Evolutionary conservation across 106 monocot species (phyloP), one percentile per base, ranked within the genome.

Genomic region (Posidonia australis): DNA sequence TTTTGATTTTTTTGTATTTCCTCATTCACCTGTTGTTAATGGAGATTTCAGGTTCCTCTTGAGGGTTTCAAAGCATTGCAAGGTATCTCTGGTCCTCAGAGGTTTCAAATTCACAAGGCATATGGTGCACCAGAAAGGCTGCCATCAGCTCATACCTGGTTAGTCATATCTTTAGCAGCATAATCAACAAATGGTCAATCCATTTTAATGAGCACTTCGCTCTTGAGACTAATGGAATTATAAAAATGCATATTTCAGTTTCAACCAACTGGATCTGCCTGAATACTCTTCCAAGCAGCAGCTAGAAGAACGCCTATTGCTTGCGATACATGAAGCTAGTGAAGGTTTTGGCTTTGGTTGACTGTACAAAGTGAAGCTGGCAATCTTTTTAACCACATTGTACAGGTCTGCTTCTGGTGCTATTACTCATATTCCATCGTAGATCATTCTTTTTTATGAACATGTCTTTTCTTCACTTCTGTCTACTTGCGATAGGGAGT

Each of bases 261-360:
- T 88, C 68, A 88, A 88, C 61, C 88, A 88, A 57, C 60, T 88
- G 58, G 88, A 88, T 59, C 55, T 88, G 17, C 88, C 88, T 1
- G 88, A 88, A 30, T 88, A 88, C 51, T 55, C 77, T 12, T 77
- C 84, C 17, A 88, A 81, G 67, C 81, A 88, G 59, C 81, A 83
- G 66, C 71, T 88, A 43, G 66, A 84, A 67, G 88, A 81, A 68
- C 72, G 81, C 3, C 62, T 88, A 69, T 63, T 88, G 51, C 78
- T 88, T 21, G 81, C 88, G 13, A 84, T 88, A n/a, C 88, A 88
- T 70, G 88, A 88, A 79, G 88, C 81, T 18, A 88, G 73, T 36
- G 88, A 88, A 88, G 88, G 88, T 47, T 88, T 88, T 63, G 88
- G 88, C 13, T 88, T 88, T 64, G 88, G 88, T 58, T 88, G 72